Percentiles rank a stretch among this genome's conserved stretches.
phyloP scores from a whole-genome alignment of 2,329 filamentous ascomycete genomes.

The Calonectria henricotiae region DNA sequence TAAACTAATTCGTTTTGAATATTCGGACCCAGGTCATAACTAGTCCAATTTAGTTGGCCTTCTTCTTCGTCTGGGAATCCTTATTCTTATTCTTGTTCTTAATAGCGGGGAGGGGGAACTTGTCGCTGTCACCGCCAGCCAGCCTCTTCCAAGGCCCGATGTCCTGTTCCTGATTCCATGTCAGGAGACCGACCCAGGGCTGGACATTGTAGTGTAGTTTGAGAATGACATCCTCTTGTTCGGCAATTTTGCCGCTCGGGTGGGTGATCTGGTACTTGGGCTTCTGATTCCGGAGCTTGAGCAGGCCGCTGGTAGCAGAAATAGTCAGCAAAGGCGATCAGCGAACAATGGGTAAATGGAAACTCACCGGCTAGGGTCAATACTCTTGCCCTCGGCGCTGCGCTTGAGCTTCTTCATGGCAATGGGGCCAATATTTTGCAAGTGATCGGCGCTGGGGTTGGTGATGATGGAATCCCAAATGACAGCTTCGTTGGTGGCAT shows the following conservation, averaged over 20 bases:
- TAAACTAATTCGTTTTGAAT: constrained; percentile 25
- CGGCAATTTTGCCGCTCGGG: constrained; percentile 83
- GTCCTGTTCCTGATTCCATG: constrained; percentile 79
- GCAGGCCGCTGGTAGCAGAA: constrained; percentile 72
- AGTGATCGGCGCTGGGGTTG: constrained; percentile 76
- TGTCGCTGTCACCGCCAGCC: constrained; percentile 75
- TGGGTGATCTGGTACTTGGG: constrained; percentile 99
- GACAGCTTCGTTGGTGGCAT: constrained; percentile 79
- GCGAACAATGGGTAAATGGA: neutral
- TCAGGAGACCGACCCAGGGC: constrained; percentile 92
- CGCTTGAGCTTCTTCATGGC: constrained; percentile 75
- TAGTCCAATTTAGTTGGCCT: constrained; percentile 40
- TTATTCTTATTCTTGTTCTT: constrained; percentile 70
- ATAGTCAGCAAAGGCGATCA: constrained; percentile 7
- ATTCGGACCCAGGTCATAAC: constrained; percentile 2
- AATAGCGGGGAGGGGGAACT: constrained; percentile 77
- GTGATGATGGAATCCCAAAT: constrained; percentile 98
- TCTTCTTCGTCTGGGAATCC: constrained; percentile 45
- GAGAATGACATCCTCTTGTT: constrained; percentile 81
- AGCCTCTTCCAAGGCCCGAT: constrained; percentile 77
- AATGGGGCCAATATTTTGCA: constrained; percentile 73
- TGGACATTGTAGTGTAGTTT: constrained; percentile 96
- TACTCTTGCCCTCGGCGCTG: constrained; percentile 73
- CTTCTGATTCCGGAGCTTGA: constrained; percentile 86
- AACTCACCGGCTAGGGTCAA: constrained; percentile 72